These are phyloP conservation scores for Paraphoma sp. DNA, from an alignment of 2,329 filamentous ascomycete species.

Conservation along the genomic window DNA sequence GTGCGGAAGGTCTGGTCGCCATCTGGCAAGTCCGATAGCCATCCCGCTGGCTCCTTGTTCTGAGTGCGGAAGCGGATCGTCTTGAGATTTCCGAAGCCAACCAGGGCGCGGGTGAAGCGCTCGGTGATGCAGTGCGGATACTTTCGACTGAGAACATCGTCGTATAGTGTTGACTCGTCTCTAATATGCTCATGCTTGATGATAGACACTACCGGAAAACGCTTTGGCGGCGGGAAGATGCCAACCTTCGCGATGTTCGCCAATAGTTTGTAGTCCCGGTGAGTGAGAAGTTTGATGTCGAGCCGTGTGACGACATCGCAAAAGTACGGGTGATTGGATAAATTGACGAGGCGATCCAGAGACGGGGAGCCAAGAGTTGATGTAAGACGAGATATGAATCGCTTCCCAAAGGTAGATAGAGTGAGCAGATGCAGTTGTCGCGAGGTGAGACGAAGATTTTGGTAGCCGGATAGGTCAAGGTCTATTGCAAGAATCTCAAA, in stretches of 20 bases:
- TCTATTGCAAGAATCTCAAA: slow-evolving; percentile 29
- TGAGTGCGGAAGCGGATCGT: slow-evolving; percentile 25
- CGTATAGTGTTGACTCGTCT: slow-evolving; percentile 27
- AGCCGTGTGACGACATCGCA: slow-evolving; percentile 24
- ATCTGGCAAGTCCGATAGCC: slow-evolving; percentile 13
- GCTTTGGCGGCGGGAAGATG: slow-evolving; percentile 36
- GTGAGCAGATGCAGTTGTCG: slow-evolving; percentile 27
- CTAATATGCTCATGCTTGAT: slow-evolving; percentile 22
- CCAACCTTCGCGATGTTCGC: slow-evolving; percentile 28
- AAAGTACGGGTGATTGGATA: slow-evolving; percentile 23
- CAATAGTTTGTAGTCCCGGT: slow-evolving; percentile 29
- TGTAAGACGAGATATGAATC: slow-evolving; percentile 26
- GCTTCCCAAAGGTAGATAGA: slow-evolving; percentile 27
- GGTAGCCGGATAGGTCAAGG: slow-evolving; percentile 22
- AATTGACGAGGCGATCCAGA: slow-evolving; percentile 23
- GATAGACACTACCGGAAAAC: slow-evolving; percentile 26
- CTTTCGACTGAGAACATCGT: slow-evolving; percentile 22
- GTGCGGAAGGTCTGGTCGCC: slow-evolving; percentile 23
- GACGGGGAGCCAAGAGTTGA: slow-evolving; percentile 34
- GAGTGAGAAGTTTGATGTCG: slow-evolving; percentile 32
- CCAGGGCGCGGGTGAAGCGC: slow-evolving; percentile 24
- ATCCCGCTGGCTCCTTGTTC: slow-evolving; percentile 11
- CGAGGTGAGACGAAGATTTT: slow-evolving; percentile 32
- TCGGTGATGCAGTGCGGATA: slow-evolving; percentile 25
- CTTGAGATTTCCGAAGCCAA: slow-evolving; percentile 22